Evolutionary conservation across 1,284 basidiomycete species (phyloP).

Genomic region (Tetrapyrgos nigripes): DNA sequence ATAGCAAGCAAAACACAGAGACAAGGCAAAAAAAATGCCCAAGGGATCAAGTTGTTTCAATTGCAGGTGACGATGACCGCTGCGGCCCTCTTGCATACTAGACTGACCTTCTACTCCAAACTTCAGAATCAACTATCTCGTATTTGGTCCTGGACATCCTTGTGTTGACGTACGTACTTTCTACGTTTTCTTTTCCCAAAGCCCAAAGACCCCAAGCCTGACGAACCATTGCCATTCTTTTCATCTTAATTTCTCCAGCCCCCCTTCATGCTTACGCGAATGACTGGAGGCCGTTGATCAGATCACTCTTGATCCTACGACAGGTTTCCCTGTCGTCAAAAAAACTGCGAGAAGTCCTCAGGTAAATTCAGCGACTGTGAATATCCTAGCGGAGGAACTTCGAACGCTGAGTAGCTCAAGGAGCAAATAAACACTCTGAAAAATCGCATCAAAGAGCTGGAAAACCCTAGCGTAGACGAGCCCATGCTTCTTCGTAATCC

Average conservation of each 20-base stretch:
- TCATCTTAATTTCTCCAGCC: constrained; percentile 14
- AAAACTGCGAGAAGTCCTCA: constrained; percentile 2
- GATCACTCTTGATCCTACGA: constrained; percentile 11
- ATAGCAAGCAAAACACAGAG: no score
- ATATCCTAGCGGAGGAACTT: background rate
- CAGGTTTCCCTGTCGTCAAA: constrained; percentile 10
- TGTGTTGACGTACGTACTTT: constrained; percentile 6
- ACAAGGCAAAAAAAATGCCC: no score
- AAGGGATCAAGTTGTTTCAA: no score
- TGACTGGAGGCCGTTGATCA: constrained; percentile 19
- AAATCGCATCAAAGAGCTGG: constrained; percentile 3
- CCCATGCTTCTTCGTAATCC: constrained; percentile 6
- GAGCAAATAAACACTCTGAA: constrained; percentile 8
- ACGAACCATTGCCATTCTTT: no score
- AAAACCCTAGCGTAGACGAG: constrained; percentile 4
- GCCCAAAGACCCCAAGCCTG: background rate
- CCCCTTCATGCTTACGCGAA: constrained; percentile 17
- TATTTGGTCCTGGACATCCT: constrained; percentile 8
- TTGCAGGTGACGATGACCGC: no score
- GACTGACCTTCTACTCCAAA: no score
- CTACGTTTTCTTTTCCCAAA: background rate
- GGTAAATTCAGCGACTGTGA: constrained; percentile 9
- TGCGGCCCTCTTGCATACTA: no score
- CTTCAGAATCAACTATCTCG: constrained; percentile 12
- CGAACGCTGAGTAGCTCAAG: background rate